phyloP scores from a whole-genome alignment of 2,329 filamentous ascomycete genomes.

The Cladophialophora chaetospira region DNA sequence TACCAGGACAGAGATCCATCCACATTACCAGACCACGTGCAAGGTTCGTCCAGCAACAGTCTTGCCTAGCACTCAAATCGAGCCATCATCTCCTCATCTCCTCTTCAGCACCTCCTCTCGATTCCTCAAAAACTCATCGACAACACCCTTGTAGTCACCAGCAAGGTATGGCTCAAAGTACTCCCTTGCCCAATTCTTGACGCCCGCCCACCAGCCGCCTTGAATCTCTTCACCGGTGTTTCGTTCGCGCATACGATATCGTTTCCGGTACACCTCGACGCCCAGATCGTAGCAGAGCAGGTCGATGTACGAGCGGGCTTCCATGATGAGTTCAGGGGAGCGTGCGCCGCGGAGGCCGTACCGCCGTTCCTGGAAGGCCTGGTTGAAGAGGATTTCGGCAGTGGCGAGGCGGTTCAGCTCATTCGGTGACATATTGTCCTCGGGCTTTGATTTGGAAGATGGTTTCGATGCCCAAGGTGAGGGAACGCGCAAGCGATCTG shows the following conservation, averaged over 20 bases:
- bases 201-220: not conserved
- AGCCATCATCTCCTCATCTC: too few species aligned
- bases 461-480: not conserved
- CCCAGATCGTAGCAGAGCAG: constrained; percentile 11
- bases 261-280: constrained; percentile 8
- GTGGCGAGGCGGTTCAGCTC: constrained; percentile 3
- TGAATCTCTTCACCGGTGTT: not conserved
- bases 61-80: too few species aligned
- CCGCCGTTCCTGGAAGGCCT: constrained; percentile 8
- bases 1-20: too few species aligned
- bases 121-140: constrained; percentile 15
- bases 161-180: constrained; percentile 12
- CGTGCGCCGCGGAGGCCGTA: constrained; percentile 7
- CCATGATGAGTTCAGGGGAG: constrained; percentile 10
- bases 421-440: not conserved
- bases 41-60: too few species aligned
- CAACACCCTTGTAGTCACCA: constrained; percentile 14
- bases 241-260: not conserved
- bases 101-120: not conserved
- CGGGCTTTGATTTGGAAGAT: not conserved
- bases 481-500: not conserved
- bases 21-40: too few species aligned
- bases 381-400: constrained; percentile 6
- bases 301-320: constrained; percentile 13
- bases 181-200: constrained; percentile 5